Conservation (phyloP, 1,284 basidiomycete species). For the Ganoderma multipileum region DNA sequence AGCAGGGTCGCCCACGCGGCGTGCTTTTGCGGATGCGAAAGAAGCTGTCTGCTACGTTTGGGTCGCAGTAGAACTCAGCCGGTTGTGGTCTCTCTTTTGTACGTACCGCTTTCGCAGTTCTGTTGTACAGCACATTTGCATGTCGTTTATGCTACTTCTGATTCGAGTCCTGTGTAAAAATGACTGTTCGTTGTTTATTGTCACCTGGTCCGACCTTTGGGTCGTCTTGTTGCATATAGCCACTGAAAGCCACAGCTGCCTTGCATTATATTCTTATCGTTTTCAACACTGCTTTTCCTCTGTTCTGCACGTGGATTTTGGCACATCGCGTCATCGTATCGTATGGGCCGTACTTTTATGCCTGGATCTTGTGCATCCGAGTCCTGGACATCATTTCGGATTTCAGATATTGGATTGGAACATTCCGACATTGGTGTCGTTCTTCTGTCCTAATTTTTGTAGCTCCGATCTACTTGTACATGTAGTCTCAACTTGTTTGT, state of each 20-base stretch:
- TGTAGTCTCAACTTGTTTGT: neutral
- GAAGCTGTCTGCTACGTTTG: neutral
- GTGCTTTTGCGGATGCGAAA: neutral
- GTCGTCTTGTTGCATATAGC: too few relatives aligned
- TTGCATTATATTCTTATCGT: neutral
- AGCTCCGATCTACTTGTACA: neutral
- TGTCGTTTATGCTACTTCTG: neutral
- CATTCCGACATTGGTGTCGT: neutral
- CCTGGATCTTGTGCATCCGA: too few relatives aligned
- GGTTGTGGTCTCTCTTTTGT: neutral
- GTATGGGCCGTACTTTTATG: too few relatives aligned
- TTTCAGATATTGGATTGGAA: neutral
- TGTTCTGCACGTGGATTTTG: neutral
- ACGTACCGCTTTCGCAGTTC: conserved; percentile 1
- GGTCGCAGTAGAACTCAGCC: neutral
- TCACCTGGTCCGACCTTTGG: too few relatives aligned
- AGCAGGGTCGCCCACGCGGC: neutral
- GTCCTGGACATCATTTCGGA: neutral
- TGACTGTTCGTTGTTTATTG: neutral
- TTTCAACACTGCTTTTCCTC: neutral
- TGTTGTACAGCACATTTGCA: neutral
- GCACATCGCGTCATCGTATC: neutral
- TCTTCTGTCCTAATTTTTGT: neutral
- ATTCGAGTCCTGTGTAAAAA: neutral
- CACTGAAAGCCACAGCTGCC: neutral